Conservation (phyloP, 2,329 filamentous ascomycete genomes). For the Madurella fahalii region DNA sequence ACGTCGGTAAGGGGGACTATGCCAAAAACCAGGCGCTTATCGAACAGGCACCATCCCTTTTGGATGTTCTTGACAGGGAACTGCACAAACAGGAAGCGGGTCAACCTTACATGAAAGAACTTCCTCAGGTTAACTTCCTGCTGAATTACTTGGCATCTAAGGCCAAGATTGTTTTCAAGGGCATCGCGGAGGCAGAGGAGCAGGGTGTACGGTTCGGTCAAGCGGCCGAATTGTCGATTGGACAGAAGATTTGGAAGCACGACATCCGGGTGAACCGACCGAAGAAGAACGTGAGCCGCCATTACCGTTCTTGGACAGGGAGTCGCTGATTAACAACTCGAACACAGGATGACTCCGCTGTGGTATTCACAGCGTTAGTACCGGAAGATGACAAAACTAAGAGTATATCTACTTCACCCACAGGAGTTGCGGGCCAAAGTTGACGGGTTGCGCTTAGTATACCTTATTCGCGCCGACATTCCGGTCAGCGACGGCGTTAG, state of each 20-base stretch:
- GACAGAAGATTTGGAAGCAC: conserved; percentile 43
- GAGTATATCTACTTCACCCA: conserved; percentile 29
- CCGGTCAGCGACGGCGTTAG: conserved; percentile 58
- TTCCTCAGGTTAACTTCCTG: conserved; percentile 62
- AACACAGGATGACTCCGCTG: conserved; percentile 23
- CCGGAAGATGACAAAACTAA: conserved; percentile 35
- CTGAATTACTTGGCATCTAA: conserved; percentile 55
- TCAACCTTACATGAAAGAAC: conserved; percentile 44
- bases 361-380: conserved; percentile 41
- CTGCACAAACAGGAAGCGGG: conserved; percentile 44
- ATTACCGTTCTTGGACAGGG: neutral
- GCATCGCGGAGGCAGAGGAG: conserved; percentile 66
- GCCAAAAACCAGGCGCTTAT: conserved; percentile 42
- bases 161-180: conserved; percentile 58
- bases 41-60: conserved; percentile 42
- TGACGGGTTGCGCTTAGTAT: conserved; percentile 40
- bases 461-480: conserved; percentile 52
- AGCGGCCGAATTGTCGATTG: conserved; percentile 43
- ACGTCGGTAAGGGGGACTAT: conserved; percentile 48
- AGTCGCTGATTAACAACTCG: neutral
- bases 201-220: conserved; percentile 65
- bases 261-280: conserved; percentile 55
- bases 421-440: neutral
- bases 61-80: conserved; percentile 48
- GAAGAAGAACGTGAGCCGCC: conserved; percentile 31